Evolutionary conservation across 805 yeast species (phyloP), one percentile per base, ranked within the genome.

Genomic region (Spathaspora passalidarum): DNA sequence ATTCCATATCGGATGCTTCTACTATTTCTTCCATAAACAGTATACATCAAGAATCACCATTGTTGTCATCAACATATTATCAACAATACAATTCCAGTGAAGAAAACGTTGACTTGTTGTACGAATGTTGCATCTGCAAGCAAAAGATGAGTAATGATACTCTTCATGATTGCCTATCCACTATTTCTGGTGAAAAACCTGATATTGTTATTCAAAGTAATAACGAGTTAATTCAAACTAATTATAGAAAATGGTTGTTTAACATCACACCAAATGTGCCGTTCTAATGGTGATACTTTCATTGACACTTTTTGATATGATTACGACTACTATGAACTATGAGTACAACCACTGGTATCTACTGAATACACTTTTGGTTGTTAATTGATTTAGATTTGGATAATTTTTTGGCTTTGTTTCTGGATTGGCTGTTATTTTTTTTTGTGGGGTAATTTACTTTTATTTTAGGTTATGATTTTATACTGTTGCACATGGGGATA

Each of bases 211-310:
- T 43, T 43, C 56, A 23, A 38, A 49, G 43, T 19, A 53, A 51
- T 36, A 56, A 55, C 40, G 47, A 56, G 32, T 44, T 56, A 14
- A 51, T 59, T 9, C 52, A 49, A 42, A 34, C 50, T 1, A 62
- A 62, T 45, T 62, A 62, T 44, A 49, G 60, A 42, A 61, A 60
- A 46, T 62, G 65, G 65, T 53, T 61, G 39, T 46, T 58, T 18
- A 49, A 51, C 17, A 42, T 56, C 29, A 34, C 53, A 20, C 56
- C 57, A 13, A 44, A 44, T 6, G 42, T 42, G 22, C 45, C 45
- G 18, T 42, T 20, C 7, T 42, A 42, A 36, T 9, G n/a, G 10
- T 26, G 13, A 29, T 29, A 29, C 34, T 29, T n/a, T n/a, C n/a
- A n/a, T n/a, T n/a, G n/a, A n/a, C n/a, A n/a, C n/a, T n/a, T n/a